These are phyloP conservation scores for Patellifolia procumbens DNA, from an alignment of 179 eudicot genomes.

Conservation along the genomic window DNA sequence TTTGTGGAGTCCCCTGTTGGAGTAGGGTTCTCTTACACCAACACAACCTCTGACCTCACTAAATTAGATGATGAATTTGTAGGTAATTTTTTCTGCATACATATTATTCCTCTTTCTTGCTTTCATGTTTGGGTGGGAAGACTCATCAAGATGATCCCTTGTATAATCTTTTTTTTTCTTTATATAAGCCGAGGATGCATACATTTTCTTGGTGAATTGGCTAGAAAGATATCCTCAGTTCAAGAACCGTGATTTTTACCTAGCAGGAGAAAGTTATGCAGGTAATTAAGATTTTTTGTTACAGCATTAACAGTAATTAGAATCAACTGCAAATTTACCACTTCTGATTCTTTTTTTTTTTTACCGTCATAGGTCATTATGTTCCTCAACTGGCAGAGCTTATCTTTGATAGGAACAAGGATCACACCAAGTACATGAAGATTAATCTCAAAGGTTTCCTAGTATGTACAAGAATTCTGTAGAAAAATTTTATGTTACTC, in stretches of 20 bases:
- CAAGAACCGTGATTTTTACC: constrained; percentile 47
- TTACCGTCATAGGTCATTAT: constrained; percentile 52
- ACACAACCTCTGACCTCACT: constrained; percentile 56
- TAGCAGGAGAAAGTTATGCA: constrained; percentile 74
- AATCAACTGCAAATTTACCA: not conserved
- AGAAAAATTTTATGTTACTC: not conserved
- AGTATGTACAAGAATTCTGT: constrained; percentile 26
- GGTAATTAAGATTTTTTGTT: constrained; percentile 29
- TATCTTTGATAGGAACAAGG: constrained; percentile 54
- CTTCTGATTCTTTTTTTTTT: not conserved
- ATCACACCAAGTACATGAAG: constrained; percentile 23
- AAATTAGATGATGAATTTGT: constrained; percentile 49
- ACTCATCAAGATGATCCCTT: not conserved
- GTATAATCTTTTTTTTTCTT: not conserved
- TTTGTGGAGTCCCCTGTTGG: constrained; percentile 75
- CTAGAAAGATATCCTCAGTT: constrained; percentile 49
- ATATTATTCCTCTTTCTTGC: not conserved
- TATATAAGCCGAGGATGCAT: constrained; percentile 59
- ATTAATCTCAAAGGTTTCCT: constrained; percentile 73
- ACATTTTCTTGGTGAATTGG: constrained; percentile 64
- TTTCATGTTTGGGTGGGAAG: not conserved
- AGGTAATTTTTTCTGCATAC: constrained; percentile 35
- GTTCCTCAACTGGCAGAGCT: constrained; percentile 70
- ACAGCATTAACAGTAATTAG: too few species aligned
- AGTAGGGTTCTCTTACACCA: constrained; percentile 78